Evolutionary conservation across 345 rosid genomes (phyloP).

Genomic region (Eucalyptus albens): DNA sequence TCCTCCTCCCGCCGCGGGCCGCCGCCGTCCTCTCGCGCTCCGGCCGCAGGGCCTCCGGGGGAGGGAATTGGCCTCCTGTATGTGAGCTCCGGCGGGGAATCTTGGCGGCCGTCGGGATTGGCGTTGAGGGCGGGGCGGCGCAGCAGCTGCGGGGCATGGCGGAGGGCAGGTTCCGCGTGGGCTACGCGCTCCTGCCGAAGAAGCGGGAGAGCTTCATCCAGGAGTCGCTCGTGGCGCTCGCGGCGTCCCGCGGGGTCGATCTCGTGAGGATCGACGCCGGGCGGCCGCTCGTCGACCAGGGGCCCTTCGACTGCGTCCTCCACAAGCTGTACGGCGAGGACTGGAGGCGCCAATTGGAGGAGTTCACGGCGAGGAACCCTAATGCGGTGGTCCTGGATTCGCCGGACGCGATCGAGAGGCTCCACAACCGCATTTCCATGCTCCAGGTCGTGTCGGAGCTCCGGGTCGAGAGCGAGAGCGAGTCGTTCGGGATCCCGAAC

Average conservation of each 20-base stretch:
- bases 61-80: not conserved
- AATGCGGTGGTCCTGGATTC: slow-evolving; percentile 26
- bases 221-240: slow-evolving; percentile 23
- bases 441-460: slow-evolving; percentile 46
- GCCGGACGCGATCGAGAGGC: slow-evolving; percentile 30
- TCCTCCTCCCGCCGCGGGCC: too few relatives aligned
- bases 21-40: not conserved
- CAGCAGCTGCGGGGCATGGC: not conserved
- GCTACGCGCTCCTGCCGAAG: slow-evolving; percentile 52
- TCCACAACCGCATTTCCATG: slow-evolving; percentile 56
- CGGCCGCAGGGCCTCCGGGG: not conserved
- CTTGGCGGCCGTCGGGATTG: not conserved
- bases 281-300: slow-evolving; percentile 28
- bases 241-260: slow-evolving; percentile 33
- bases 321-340: slow-evolving; percentile 55
- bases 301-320: slow-evolving; percentile 46
- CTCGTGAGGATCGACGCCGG: slow-evolving; percentile 26
- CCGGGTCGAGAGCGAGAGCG: slow-evolving; percentile 9
- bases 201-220: slow-evolving; percentile 46
- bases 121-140: not conserved
- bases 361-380: slow-evolving; percentile 19
- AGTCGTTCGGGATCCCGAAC: slow-evolving; percentile 41
- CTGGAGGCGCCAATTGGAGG: slow-evolving; percentile 31
- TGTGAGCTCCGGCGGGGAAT: not conserved
- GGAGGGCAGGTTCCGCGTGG: slow-evolving; percentile 12